Base-by-base conservation (phyloP, 2,329 filamentous ascomycete genomes). In the Samsoniella hepiali region DNA sequence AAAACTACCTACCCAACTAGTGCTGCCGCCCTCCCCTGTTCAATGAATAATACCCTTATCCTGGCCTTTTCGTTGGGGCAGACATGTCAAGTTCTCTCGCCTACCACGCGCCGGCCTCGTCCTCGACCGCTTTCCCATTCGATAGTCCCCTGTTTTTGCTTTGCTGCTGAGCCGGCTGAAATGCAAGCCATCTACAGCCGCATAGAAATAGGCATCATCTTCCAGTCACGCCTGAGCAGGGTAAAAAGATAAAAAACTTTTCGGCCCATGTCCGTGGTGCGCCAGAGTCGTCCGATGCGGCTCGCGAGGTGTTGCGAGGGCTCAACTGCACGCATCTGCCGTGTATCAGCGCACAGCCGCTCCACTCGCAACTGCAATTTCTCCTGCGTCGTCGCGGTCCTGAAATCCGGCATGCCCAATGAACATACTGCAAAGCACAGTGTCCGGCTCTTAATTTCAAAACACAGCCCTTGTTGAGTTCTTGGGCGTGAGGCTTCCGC, bases 151-250 rank as follows among this genome's bases (percentile, higher is more conserved):
- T 1, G 15, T 13, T 51, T n/a, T 50, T 50, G 22, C 22, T 6
- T 40, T n/a, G 15, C 17, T n/a, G 31, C 3, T 49, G 29, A 34
- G 36, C 15, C 15, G 38, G 56, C 56, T 58, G 56, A 58, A 38
- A 58, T 49, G 44, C 56, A 58, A 49, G 56, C 55, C 55, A 45
- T 42, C 27, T 13, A 3, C 56, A 47, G 42, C 44, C 56, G 42
- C 55, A 45, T 45, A 9, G 17, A 29, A 36, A 17, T 3, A 6
- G 22, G 32, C 31, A 45, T 45, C 17, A n/a, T 31, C 3, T 17
- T 58, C n/a, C 11, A 15, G 42, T 29, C 32, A 49, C 22, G 22
- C 44, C 15, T 2, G 38, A 10, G 9, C 40, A 22, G 17, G 22
- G 50, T 36, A 10, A 5, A 22, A 22, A 22, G 1, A 22, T 1